A percentile compares a stretch with the other conserved stretches of the same genome.
Evolutionary conservation across 2,329 filamentous ascomycete genomes (phyloP).

Genomic region (Polychaeton citri): DNA sequence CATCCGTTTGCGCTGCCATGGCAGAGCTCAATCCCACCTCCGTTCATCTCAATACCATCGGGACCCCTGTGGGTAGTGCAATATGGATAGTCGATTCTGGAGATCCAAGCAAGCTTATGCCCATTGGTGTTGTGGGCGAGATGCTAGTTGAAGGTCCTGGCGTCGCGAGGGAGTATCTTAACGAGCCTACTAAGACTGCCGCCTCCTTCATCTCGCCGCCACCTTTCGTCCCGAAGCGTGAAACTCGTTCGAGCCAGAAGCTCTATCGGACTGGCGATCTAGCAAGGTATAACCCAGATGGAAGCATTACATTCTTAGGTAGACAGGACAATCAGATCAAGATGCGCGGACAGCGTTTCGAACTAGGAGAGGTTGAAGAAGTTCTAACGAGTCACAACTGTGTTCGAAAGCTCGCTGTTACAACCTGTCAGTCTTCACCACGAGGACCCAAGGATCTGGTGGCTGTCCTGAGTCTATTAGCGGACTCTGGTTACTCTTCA

Average conservation of each 20-base stretch:
- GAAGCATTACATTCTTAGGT: constrained; percentile 8
- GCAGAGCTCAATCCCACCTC: too few species aligned
- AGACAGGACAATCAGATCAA: constrained; percentile 11
- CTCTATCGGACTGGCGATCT: constrained; percentile 13
- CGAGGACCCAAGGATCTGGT: too few species aligned
- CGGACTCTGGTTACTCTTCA: too few species aligned
- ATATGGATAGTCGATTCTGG: constrained; percentile 20
- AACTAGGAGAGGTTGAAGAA: constrained; percentile 12
- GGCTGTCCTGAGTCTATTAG: too few species aligned
- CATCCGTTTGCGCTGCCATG: too few species aligned
- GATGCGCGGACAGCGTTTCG: constrained; percentile 10
- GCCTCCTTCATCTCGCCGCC: constrained; percentile 14
- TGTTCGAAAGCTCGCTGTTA: too few species aligned
- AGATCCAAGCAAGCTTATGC: constrained; percentile 21
- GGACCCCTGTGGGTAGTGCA: too few species aligned
- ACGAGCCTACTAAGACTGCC: constrained; percentile 14
- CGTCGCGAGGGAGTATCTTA: constrained; percentile 29
- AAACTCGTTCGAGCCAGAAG: constrained; percentile 1
- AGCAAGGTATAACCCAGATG: constrained; percentile 10
- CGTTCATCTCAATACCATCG: too few species aligned
- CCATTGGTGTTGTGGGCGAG: constrained; percentile 35
- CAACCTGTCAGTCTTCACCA: too few species aligned
- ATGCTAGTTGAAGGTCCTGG: constrained; percentile 31
- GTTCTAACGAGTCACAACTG: too few species aligned
- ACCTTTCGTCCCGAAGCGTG: too few species aligned